These are phyloP conservation scores for Jaapia argillacea DNA, from an alignment of 768 basidiomycete species.

Conservation along the genomic window DNA sequence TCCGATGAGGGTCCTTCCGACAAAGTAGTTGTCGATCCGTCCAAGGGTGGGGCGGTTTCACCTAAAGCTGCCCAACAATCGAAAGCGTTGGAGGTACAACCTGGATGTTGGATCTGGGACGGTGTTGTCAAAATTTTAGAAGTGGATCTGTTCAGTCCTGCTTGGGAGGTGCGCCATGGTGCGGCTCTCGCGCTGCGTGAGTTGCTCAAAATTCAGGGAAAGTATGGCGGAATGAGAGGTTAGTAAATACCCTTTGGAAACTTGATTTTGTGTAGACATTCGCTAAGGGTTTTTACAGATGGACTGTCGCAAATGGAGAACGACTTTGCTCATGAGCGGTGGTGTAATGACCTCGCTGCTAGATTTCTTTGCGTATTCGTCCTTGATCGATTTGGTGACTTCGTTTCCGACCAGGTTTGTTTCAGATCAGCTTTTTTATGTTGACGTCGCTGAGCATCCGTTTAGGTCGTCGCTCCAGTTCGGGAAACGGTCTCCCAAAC, in stretches of 20 bases:
- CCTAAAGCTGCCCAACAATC: slow-evolving; percentile 71
- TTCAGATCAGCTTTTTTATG: no score
- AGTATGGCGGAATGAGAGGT: slow-evolving; percentile 78
- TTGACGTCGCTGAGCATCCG: no score
- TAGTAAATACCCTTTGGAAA: slow-evolving; percentile 8
- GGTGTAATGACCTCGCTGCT: slow-evolving; percentile 84
- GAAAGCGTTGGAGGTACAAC: slow-evolving; percentile 64
- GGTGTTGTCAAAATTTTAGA: slow-evolving; percentile 71
- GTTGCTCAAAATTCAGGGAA: slow-evolving; percentile 75
- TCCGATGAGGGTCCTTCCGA: slow-evolving; percentile 36
- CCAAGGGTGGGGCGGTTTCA: slow-evolving; percentile 77
- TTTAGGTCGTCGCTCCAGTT: slow-evolving; percentile 85
- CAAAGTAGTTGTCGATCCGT: slow-evolving; percentile 68
- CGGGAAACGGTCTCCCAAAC: slow-evolving; percentile 95
- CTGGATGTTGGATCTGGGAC: slow-evolving; percentile 82
- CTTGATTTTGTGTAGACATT: slow-evolving; percentile 1
- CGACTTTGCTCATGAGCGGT: slow-evolving; percentile 60
- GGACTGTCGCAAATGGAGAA: slow-evolving; percentile 47
- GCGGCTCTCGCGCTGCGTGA: slow-evolving; percentile 88
- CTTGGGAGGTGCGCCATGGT: slow-evolving; percentile 94
- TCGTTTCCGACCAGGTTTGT: slow-evolving; percentile 79
- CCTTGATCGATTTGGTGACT: slow-evolving; percentile 96
- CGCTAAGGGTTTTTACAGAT: slow-evolving; percentile 26
- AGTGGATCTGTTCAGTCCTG: slow-evolving; percentile 73
- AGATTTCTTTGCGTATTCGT: slow-evolving; percentile 86